These are phyloP conservation scores for Microdochium trichocladiopsis DNA, from an alignment of 2,329 filamentous ascomycete species.

Conservation along the genomic window DNA sequence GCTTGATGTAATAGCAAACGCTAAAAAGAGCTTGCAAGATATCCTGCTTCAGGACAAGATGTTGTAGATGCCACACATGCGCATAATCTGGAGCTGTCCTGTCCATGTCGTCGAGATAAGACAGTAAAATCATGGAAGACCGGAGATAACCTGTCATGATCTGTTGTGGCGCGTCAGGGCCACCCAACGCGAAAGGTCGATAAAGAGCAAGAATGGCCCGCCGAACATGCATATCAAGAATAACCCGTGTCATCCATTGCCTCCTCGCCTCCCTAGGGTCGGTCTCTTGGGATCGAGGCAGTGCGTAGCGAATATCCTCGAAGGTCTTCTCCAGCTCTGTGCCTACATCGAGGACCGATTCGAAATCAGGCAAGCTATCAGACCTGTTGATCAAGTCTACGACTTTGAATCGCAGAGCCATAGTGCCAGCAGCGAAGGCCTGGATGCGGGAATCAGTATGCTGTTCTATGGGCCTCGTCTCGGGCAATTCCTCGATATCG, in stretches of 20 bases:
- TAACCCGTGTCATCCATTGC: constrained; percentile 42
- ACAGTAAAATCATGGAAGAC: constrained; percentile 48
- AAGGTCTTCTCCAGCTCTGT: constrained; percentile 45
- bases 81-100: constrained; percentile 36
- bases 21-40: constrained; percentile 48
- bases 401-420: constrained; percentile 40
- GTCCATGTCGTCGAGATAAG: constrained; percentile 47
- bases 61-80: constrained; percentile 43
- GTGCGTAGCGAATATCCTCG: constrained; percentile 46
- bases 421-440: constrained; percentile 43
- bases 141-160: constrained; percentile 45
- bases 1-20: constrained; percentile 46
- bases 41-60: constrained; percentile 44
- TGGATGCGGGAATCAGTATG: constrained; percentile 47
- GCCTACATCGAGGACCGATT: constrained; percentile 45
- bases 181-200: constrained; percentile 46
- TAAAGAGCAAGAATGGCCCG: constrained; percentile 45
- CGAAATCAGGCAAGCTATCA: constrained; percentile 44
- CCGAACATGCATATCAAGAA: constrained; percentile 48
- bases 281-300: constrained; percentile 35
- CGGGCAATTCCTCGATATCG: constrained; percentile 40
- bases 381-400: constrained; percentile 42
- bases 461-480: constrained; percentile 41
- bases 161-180: constrained; percentile 39
- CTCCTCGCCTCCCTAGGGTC: constrained; percentile 37